Base-by-base conservation (phyloP, 208 protist genomes). In the Wallacemonas rigidus region DNA sequence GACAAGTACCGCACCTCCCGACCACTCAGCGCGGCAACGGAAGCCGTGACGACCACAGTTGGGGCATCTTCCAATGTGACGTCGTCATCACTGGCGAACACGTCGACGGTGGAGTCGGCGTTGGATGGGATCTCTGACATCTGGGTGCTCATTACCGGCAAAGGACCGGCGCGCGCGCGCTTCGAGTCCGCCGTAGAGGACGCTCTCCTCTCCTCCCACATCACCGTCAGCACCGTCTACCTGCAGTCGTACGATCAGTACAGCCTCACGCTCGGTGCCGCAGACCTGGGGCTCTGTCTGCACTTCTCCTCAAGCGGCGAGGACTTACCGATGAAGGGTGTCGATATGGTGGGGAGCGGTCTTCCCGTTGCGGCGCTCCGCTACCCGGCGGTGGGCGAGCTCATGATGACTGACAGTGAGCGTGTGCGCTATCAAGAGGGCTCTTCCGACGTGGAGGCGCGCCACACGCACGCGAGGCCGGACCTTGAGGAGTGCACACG, bases 311-410 rank as follows among this genome's bases (percentile, higher is more conserved):
- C 90, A 2, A 97, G 92, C 64, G 97, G 95, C 3, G 45, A 98
- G 26, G 98, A 99, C 77, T 76, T 99, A 26, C 98, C 98, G 4
- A 99, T 99, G 98, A 99, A 99, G 71, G 95, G 95, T 6, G 92
- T 99, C 2, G 98, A 99, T 69, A 99, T 99, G 97, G 85, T 99
- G 40, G 98, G 98, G 1, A 89, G 83, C 60, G 88, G 89, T 11
- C 47, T 99, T 8, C 98, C 98, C 6, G 94, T 98, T 12, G 83
- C 93, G 2, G 98, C 97, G 2, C 67, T 96, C 8, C 65, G 87
- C 15, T 99, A 97, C 74, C 71, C 81, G 2, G 81, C 86, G 1
- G 78, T 99, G 14, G 26, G 60, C n/a, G 97, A 99, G 70, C 77
- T 99, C 15, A 92, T 99, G 60, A 80, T 53, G 67, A 3, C 3